Evolutionary conservation across 345 rosid genomes (phyloP).

Genomic region (Citrus maxima): DNA sequence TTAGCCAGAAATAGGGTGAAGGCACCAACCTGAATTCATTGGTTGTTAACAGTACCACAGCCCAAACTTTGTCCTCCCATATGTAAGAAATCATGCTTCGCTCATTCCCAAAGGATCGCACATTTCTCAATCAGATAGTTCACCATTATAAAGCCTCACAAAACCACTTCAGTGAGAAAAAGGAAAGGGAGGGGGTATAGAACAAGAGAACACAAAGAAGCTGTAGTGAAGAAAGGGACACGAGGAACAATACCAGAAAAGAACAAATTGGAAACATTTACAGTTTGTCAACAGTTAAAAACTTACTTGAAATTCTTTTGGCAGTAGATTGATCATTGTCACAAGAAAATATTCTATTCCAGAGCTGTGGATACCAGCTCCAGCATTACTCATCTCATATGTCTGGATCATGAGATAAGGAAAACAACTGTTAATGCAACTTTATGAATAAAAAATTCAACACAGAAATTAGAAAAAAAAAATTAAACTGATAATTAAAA

Average conservation of each 20-base stretch:
- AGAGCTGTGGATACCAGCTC: slow-evolving; percentile 94
- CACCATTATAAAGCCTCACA: background rate
- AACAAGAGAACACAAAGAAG: background rate
- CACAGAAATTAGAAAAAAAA: background rate
- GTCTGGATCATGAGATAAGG: slow-evolving; percentile 42
- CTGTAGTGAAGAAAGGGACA: background rate
- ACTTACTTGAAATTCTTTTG: slow-evolving; percentile 84
- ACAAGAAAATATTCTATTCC: slow-evolving; percentile 94
- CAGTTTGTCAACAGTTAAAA: background rate
- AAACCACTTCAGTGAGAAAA: background rate
- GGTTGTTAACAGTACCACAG: background rate
- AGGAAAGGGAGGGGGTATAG: background rate
- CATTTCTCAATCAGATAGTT: background rate
- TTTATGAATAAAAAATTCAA: background rate
- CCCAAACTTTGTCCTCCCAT: background rate
- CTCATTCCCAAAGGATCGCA: background rate
- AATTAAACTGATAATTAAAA: background rate
- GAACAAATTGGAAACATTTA: background rate
- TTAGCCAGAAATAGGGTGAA: background rate
- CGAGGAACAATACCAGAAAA: background rate
- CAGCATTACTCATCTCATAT: slow-evolving; percentile 82
- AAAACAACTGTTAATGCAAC: background rate
- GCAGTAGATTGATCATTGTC: slow-evolving; percentile 80
- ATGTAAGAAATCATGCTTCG: background rate
- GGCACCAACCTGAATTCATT: background rate